Evolutionary conservation across 306 rosid genomes (phyloP).

Genomic region (Sechiopsis laciniata): DNA sequence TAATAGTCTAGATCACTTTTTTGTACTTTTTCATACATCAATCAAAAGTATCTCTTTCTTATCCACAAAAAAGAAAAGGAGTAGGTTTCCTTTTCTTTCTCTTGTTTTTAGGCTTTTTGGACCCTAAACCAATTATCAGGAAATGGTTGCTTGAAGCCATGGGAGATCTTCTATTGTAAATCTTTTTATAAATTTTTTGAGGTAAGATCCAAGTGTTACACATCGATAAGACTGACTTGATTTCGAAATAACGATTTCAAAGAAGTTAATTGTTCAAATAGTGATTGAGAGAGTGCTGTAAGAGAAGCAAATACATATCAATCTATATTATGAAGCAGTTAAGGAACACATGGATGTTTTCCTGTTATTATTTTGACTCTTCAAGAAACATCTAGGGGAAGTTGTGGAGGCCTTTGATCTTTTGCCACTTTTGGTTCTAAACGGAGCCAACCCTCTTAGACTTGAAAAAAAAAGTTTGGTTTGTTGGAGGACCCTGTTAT

Average conservation of each 20-base stretch:
- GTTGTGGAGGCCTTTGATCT: neutral
- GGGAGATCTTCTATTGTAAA: neutral
- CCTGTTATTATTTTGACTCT: neutral
- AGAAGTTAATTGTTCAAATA: neutral
- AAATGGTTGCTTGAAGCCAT: neutral
- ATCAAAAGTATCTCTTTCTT: no score
- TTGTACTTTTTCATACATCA: no score
- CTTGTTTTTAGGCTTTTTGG: neutral
- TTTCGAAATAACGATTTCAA: neutral
- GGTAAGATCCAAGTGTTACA: neutral
- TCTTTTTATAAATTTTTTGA: neutral
- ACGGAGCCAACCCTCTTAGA: neutral
- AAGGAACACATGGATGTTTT: neutral
- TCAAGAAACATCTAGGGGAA: neutral
- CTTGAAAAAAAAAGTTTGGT: neutral
- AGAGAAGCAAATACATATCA: neutral
- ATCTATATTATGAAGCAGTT: neutral
- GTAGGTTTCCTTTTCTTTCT: neutral
- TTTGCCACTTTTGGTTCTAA: neutral
- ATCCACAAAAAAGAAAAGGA: no score
- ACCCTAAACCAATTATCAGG: neutral
- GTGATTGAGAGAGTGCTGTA: neutral
- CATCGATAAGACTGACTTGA: neutral
- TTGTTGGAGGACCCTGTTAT: neutral
- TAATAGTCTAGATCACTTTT: no score